phyloP scores from a whole-genome alignment of 208 protist genomes.

The Lotmaria passim region DNA sequence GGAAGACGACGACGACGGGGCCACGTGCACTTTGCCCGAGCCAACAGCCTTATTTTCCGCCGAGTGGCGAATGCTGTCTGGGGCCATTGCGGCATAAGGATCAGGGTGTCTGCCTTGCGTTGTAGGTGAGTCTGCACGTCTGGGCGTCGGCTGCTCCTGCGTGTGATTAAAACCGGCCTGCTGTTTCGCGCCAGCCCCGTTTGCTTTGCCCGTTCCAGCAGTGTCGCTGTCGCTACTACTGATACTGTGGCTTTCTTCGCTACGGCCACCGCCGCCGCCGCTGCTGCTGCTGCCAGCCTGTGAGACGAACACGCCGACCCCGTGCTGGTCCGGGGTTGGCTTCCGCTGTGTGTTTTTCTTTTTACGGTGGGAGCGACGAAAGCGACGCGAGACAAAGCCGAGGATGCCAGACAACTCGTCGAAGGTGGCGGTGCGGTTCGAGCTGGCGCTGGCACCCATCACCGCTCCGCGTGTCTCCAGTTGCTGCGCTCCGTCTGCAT shows the following conservation, averaged over 20 bases:
- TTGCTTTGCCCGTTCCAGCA: background rate
- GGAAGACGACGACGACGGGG: slow-evolving; percentile 1
- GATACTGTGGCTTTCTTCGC: background rate
- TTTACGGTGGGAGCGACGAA: background rate
- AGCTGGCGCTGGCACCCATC: slow-evolving; percentile 22
- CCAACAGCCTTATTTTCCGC: background rate
- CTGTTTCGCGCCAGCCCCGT: background rate
- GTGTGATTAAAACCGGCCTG: too few relatives aligned
- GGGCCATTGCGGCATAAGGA: too few relatives aligned
- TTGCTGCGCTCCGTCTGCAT: background rate
- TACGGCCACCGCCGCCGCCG: background rate
- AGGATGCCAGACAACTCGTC: slow-evolving; percentile 27
- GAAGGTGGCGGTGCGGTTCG: slow-evolving; percentile 20
- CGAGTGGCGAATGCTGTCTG: background rate
- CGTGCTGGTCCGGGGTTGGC: background rate
- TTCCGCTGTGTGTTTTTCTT: background rate
- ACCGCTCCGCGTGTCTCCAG: slow-evolving; percentile 1
- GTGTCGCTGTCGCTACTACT: background rate
- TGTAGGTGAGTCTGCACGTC: background rate
- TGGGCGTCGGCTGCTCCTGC: too few relatives aligned
- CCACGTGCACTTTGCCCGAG: slow-evolving; percentile 4
- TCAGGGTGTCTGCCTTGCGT: too few relatives aligned
- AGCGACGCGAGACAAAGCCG: slow-evolving; percentile 11
- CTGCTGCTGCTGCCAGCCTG: background rate
- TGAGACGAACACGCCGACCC: background rate